Evolutionary conservation across 768 basidiomycete genomes (phyloP), one percentile per base, ranked within the genome.

Genomic region (Coprinopsis strossmayeri): DNA sequence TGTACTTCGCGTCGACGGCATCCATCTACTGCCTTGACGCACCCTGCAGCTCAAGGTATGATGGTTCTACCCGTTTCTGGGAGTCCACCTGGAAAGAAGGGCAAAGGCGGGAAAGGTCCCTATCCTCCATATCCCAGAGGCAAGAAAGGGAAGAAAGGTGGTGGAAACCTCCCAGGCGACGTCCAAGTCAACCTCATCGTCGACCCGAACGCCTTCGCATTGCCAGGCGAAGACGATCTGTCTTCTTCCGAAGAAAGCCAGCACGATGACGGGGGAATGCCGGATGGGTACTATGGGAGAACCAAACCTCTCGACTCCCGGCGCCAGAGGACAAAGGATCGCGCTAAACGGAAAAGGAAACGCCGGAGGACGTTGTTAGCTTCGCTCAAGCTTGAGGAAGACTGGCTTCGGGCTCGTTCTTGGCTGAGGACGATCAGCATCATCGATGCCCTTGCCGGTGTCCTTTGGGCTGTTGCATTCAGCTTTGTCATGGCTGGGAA

Each of bases 121-220:
- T 26, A 30, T 20, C 38, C 15, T 24, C 30, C 30, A 7, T 32
- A n/a, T 18, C 38, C 41, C 20, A 68, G 64, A 7, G 64, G 64
- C 3, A 71, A 74, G 62, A 67, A 69, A 35, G 65, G 66, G 18
- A 69, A 68, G 56, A 70, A 71, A 53, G 67, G 63, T 27, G 66
- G 67, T 28, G 67, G 56, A 46, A 51, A 55, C 4, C 63, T 58
- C 10, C 64, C 56, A 27, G 71, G 73, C 3, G 76, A 77, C 56
- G 78, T 87, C 1, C 84, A 87, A 51, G 81, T 86, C 43, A 87
- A 87, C 61, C 68, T 86, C 38, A 85, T 86, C 51, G 81, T 86
- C 25, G 82, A 85, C 56, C 84, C 84, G 5, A 68, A 68, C 5
- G 74, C 77, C 50, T 82, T 87, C 51, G 69, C 68, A 25, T 45